Conservation (phyloP, 306 rosid species). For the Psophocarpus tetragonolobus region DNA sequence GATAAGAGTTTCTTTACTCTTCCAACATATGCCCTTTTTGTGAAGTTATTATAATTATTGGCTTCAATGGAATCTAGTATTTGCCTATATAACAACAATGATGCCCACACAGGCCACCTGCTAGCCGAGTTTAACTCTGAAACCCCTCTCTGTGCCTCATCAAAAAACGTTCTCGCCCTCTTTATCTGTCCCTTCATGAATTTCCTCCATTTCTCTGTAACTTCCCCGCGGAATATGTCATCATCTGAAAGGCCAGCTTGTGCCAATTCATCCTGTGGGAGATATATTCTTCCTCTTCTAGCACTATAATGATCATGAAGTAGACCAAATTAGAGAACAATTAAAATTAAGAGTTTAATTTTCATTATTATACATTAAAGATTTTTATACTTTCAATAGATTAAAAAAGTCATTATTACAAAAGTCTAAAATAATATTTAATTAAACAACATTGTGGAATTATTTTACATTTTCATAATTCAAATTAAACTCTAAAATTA, state of each 20-base stretch:
- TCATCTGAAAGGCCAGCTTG: conserved; percentile 81
- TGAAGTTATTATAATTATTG: conserved; percentile 87
- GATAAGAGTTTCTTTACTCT: conserved; percentile 68
- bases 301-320: conserved; percentile 50
- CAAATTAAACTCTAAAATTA: not conserved
- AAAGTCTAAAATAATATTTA: too few relatives aligned
- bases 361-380: not conserved
- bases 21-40: conserved; percentile 82
- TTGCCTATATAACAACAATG: conserved; percentile 74
- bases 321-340: not conserved
- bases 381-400: not conserved
- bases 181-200: conserved; percentile 90
- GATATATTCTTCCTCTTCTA: conserved; percentile 90
- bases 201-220: conserved; percentile 84
- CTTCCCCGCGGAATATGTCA: conserved; percentile 68
- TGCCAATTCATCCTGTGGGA: conserved; percentile 92
- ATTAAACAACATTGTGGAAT: too few relatives aligned
- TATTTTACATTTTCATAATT: too few relatives aligned
- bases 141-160: conserved; percentile 88
- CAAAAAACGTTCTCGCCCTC: conserved; percentile 89
- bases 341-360: not conserved
- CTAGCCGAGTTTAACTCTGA: conserved; percentile 75
- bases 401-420: too few relatives aligned
- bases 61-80: conserved; percentile 94
- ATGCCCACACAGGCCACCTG: conserved; percentile 96